Evolutionary conservation across 352 stramenopile genomes (phyloP), one percentile per base, ranked within the genome.

Genomic region (Pythium periplocum): DNA sequence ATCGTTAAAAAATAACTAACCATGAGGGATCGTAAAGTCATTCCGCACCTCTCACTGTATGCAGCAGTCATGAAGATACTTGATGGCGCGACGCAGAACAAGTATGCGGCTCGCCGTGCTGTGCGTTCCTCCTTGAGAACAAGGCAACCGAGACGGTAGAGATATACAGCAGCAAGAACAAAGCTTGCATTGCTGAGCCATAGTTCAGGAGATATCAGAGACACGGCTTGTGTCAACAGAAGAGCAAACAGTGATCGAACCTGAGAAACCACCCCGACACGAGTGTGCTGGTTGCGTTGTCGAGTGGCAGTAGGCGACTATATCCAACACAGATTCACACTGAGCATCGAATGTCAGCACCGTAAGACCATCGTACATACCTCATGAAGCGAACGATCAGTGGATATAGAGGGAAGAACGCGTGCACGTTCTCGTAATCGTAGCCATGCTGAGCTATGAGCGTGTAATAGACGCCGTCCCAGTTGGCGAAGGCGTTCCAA

Each of bases 381-480:
- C 17, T 26, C 17, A 26, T 26, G 17, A 26, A 26, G 42, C 77
- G 78, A 39, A 65, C 55, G 38, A 91, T 58, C 44, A 90, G 51
- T 39, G 86, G 69, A 43, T 87, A 92, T 34, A 94, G 58, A 37
- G 83, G 83, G 61, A 91, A 94, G 66, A 94, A 94, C 42, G 83
- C 81, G 64, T 92, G 79, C 33, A 82, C 68, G 48, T 95, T 79
- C 66, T 96, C 87, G 48, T 88, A 93, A 49, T 75, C 69, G 76
- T 96, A 96, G 51, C 87, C 87, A 33, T 64, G 37, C 11, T 53
- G 51, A 3, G 83, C 87, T 45, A 96, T 94, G 61, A 76, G 67
- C 10, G 71, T 55, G 53, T 79, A 95, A 64, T 86, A 95, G 48
- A 91, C 86, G 50, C 79, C 87, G 64, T 95, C 87, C 87, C 87